phyloP scores from a whole-genome alignment of 2,329 filamentous ascomycete genomes.

The Beauveria sp. region DNA sequence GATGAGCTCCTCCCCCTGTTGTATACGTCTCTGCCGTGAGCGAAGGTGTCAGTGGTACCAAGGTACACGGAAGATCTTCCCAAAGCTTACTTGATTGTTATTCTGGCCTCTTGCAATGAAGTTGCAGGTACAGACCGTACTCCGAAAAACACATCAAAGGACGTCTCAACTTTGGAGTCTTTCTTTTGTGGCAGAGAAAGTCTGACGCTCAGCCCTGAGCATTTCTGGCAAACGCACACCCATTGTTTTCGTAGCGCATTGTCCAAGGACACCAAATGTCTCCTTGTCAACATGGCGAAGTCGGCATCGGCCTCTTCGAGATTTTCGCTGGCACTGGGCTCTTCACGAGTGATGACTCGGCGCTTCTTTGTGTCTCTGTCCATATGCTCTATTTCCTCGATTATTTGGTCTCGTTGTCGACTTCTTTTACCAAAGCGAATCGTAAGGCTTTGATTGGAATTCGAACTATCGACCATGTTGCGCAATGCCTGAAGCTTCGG shows the following conservation, averaged over 20 bases:
- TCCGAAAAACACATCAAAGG: constrained; percentile 16
- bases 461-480: no score
- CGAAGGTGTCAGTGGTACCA: neutral
- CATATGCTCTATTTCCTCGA: no score
- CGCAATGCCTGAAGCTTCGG: no score
- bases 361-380: constrained; percentile 17
- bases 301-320: neutral
- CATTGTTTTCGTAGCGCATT: neutral
- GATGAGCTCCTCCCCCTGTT: neutral
- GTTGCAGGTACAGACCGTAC: constrained; percentile 14
- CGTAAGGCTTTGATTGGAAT: no score
- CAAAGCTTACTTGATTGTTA: constrained; percentile 15
- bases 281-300: neutral
- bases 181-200: neutral
- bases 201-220: neutral
- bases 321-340: constrained; percentile 12
- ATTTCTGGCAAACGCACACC: neutral
- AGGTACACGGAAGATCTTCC: no score
- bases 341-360: constrained; percentile 21
- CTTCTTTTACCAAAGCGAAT: no score
- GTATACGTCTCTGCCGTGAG: neutral
- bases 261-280: neutral
- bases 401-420: no score
- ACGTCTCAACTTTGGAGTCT: constrained; percentile 3
- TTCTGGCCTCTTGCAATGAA: constrained; percentile 16